These are phyloP conservation scores for Withania somnifera DNA, from an alignment of 305 asterid species.

Conservation along the genomic window DNA sequence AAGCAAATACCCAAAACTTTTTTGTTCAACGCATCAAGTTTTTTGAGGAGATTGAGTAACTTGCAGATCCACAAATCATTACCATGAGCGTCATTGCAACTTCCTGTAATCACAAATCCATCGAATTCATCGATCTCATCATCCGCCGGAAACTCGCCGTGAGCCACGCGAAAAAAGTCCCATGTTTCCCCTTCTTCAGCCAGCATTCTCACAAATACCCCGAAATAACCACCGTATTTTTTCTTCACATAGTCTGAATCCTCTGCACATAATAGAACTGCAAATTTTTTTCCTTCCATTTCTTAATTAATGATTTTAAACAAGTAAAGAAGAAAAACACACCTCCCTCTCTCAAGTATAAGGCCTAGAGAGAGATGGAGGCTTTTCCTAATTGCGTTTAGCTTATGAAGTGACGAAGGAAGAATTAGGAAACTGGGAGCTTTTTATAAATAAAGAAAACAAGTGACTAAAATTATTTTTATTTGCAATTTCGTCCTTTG, in stretches of 20 bases:
- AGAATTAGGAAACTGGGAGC: not conserved
- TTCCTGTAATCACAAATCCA: conserved; percentile 68
- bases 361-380: conserved; percentile 15
- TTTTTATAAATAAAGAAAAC: not conserved
- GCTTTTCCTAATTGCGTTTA: not conserved
- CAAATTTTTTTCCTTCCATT: conserved; percentile 52
- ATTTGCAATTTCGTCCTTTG: not conserved
- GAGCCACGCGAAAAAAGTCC: conserved; percentile 38
- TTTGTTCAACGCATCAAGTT: conserved; percentile 53
- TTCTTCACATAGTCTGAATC: conserved; percentile 67
- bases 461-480: not conserved
- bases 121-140: conserved; percentile 38
- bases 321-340: not conserved
- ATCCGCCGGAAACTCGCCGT: conserved; percentile 51
- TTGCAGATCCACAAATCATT: conserved; percentile 63
- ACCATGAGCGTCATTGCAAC: conserved; percentile 75
- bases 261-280: conserved; percentile 55
- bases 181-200: conserved; percentile 59
- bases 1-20: conserved; percentile 75
- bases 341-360: not conserved
- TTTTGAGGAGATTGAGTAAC: conserved; percentile 38
- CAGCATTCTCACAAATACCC: conserved; percentile 55
- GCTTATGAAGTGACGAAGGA: not conserved
- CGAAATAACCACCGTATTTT: conserved; percentile 58
- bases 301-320: not conserved